These are phyloP conservation scores for Stenocarpella maydis DNA, from an alignment of 2,329 filamentous ascomycete genomes.

Conservation along the genomic window DNA sequence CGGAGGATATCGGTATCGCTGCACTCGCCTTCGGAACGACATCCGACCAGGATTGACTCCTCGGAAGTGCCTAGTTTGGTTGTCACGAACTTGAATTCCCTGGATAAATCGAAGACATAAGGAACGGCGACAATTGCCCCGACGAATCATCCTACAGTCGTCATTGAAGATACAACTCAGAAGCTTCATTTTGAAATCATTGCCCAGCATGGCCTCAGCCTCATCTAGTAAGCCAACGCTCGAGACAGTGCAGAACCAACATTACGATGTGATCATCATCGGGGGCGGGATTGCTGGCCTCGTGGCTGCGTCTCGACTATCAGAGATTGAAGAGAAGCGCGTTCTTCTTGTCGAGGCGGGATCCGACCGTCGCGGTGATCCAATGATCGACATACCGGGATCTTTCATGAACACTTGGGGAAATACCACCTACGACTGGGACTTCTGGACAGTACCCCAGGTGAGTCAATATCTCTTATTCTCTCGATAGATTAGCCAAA, in stretches of 20 bases:
- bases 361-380: constrained; percentile 18
- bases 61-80: background rate
- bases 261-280: constrained; percentile 23
- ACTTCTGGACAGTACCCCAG: constrained; percentile 23
- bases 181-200: background rate
- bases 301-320: constrained; percentile 23
- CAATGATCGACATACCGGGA: constrained; percentile 4
- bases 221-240: too few relatives aligned
- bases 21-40: background rate
- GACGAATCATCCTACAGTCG: background rate
- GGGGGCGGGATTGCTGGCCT: constrained; percentile 28
- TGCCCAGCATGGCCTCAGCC: too few relatives aligned
- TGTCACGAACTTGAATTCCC: background rate
- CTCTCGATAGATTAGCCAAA: too few relatives aligned
- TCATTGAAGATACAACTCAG: background rate
- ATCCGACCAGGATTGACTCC: background rate
- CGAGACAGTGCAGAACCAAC: too few relatives aligned
- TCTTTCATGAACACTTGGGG: constrained; percentile 15
- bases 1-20: background rate
- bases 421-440: constrained; percentile 5
- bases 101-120: background rate
- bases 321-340: background rate
- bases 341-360: constrained; percentile 17
- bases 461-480: too few relatives aligned
- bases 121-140: background rate